Conservation (phyloP, 2,329 filamentous ascomycete species). For the Colletotrichum sp. region DNA sequence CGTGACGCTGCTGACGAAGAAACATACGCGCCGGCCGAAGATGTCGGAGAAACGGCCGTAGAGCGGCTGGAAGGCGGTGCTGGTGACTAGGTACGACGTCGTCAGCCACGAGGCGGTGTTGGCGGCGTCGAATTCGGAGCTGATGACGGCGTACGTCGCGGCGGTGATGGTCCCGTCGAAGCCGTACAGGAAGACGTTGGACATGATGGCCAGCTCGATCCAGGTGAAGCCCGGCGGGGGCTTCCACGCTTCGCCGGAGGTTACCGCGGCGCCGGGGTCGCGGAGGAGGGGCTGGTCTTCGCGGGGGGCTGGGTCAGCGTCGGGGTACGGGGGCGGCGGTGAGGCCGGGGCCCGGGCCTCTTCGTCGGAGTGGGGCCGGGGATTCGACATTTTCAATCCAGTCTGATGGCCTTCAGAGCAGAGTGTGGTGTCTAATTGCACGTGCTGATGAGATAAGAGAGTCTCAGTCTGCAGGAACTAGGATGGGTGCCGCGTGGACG, state of each 20-base stretch:
- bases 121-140: slow-evolving; percentile 74
- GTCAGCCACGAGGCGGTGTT: slow-evolving; percentile 79
- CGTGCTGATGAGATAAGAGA: neutral
- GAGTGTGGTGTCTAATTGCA: neutral
- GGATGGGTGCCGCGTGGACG: neutral
- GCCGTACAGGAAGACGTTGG: slow-evolving; percentile 68
- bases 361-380: slow-evolving; percentile 9
- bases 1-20: slow-evolving; percentile 66
- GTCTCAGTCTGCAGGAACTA: neutral
- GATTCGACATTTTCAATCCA: neutral
- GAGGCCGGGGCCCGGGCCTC: neutral
- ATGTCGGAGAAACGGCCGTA: slow-evolving; percentile 76
- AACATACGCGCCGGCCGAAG: slow-evolving; percentile 66
- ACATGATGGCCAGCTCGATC: slow-evolving; percentile 67
- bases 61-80: slow-evolving; percentile 74
- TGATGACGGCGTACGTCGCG: slow-evolving; percentile 75
- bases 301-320: neutral
- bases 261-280: slow-evolving; percentile 11
- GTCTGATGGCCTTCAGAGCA: neutral
- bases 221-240: slow-evolving; percentile 57
- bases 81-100: slow-evolving; percentile 74
- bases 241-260: slow-evolving; percentile 41
- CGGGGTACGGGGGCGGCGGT: neutral
- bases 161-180: slow-evolving; percentile 79
- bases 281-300: slow-evolving; percentile 28